A percentile compares a stretch with the other conserved stretches of the same genome.
Conservation (phyloP, 768 basidiomycete species). For the Mycena rosella region DNA sequence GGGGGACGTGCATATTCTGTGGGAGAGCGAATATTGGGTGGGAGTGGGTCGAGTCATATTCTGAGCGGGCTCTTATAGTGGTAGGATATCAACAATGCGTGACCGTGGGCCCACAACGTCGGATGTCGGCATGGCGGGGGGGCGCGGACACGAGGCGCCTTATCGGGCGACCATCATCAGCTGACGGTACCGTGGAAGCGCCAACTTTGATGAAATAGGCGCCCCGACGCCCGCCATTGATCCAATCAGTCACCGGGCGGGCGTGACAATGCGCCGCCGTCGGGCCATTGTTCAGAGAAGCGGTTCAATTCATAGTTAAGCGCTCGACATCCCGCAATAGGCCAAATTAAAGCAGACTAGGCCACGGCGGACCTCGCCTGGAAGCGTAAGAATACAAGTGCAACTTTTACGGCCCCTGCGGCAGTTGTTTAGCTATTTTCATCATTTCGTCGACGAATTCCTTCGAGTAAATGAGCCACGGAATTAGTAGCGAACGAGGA, state of each 20-base stretch:
- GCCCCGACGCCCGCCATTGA: constrained; percentile 24
- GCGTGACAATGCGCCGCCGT: constrained; percentile 1
- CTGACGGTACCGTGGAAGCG: not conserved
- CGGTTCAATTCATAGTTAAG: not conserved
- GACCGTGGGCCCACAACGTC: constrained; percentile 9
- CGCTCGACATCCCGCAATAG: not conserved
- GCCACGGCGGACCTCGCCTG: not conserved
- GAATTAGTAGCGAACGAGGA: not conserved
- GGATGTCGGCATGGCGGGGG: not conserved
- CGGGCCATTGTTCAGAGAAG: not conserved
- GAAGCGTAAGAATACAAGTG: not conserved
- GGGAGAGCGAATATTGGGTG: constrained; percentile 13
- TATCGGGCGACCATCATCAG: constrained; percentile 12
- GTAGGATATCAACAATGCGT: constrained; percentile 12
- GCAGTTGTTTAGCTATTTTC: constrained; percentile 41
- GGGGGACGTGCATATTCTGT: constrained; percentile 17
- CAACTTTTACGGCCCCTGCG: constrained; percentile 13
- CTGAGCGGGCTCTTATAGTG: constrained; percentile 24
- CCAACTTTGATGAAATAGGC: not conserved
- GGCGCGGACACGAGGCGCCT: constrained; percentile 1
- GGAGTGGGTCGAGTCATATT: constrained; percentile 27
- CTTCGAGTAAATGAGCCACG: not conserved
- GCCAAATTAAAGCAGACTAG: not conserved
- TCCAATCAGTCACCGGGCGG: not conserved
- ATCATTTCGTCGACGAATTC: constrained; percentile 29